Evolutionary conservation across 495 filamentous ascomycete species (phyloP).

Genomic region (Neurospora sp.): DNA sequence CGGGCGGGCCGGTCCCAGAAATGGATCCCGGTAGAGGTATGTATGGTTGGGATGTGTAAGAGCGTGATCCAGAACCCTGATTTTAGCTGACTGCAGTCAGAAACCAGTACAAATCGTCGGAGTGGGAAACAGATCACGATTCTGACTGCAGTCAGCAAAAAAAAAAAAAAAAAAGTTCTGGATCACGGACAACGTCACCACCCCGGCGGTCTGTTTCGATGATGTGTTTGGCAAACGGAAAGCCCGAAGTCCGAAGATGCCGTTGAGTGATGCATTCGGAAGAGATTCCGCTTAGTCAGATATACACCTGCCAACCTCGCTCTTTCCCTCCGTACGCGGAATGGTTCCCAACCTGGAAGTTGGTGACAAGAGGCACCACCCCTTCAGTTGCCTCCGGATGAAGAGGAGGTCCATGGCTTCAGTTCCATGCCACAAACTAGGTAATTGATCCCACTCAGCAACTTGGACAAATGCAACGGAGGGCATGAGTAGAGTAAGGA

Average conservation of each 20-base stretch:
- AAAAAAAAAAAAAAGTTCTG: no score
- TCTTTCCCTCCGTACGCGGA: background rate
- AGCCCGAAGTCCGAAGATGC: background rate
- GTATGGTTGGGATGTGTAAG: background rate
- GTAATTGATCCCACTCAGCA: background rate
- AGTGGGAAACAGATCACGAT: no score
- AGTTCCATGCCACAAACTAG: background rate
- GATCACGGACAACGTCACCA: no score
- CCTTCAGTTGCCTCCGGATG: background rate
- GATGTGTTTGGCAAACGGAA: background rate
- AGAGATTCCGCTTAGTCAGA: background rate
- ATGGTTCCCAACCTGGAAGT: background rate
- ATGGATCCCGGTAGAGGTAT: background rate
- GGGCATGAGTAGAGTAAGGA: background rate
- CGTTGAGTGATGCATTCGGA: background rate
- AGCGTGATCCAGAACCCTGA: no score
- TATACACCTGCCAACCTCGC: background rate
- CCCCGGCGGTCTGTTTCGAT: no score
- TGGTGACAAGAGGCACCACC: background rate
- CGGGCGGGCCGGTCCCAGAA: background rate
- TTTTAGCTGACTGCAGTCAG: no score
- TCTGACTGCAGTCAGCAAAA: no score
- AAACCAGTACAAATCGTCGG: no score
- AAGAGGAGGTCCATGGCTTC: background rate
- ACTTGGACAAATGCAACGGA: background rate